These are phyloP conservation scores for Acacia confusa DNA, from an alignment of 306 rosid genomes.

Conservation along the genomic window DNA sequence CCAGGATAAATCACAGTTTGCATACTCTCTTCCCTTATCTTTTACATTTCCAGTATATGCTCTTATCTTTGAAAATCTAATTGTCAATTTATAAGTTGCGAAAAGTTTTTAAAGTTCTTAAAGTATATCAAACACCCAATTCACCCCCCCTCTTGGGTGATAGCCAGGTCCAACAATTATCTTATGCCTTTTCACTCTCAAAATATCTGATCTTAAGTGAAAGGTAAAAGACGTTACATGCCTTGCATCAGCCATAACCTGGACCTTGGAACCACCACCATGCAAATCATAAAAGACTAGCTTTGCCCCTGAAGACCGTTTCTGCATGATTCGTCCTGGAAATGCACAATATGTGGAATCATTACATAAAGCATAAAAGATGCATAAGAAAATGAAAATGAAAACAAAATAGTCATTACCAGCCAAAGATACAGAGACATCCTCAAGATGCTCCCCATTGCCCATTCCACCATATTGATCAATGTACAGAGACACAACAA, in stretches of 20 bases:
- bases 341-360: neutral
- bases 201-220: neutral
- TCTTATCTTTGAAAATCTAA: no score
- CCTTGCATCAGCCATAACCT: constrained; percentile 80
- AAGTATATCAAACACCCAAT: no score
- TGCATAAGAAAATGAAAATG: constrained; percentile 29
- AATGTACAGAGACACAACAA: constrained; percentile 57
- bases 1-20: no score
- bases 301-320: constrained; percentile 58
- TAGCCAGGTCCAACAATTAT: no score
- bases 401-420: constrained; percentile 43
- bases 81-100: no score
- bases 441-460: constrained; percentile 80
- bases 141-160: no score
- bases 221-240: neutral
- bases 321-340: constrained; percentile 54
- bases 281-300: constrained; percentile 65
- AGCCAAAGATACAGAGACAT: constrained; percentile 61
- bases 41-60: no score
- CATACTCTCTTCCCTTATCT: no score
- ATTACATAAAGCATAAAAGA: constrained; percentile 22
- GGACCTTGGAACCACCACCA: constrained; percentile 54
- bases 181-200: neutral
- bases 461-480: constrained; percentile 48
- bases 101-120: no score